phyloP scores from a whole-genome alignment of 2,329 filamentous ascomycete genomes.

The Hypoxylon sp. region DNA sequence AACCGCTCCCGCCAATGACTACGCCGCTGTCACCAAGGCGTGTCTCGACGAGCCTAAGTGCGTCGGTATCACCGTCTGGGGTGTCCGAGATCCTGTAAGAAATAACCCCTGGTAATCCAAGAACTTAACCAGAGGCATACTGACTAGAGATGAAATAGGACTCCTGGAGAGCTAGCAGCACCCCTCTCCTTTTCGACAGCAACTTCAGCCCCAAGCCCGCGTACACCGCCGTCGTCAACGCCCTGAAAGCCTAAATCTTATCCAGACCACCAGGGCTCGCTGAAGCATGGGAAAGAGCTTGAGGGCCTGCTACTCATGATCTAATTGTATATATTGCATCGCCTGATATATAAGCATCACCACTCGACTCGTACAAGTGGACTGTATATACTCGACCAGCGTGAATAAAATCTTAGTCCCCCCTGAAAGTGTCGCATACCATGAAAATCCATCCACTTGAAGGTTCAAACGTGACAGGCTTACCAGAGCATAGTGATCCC shows the following conservation, averaged over 20 bases:
- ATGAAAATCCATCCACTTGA: not conserved
- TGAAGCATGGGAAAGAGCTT: conserved; percentile 5
- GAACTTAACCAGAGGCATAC: conserved; percentile 5
- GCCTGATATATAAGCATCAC: conserved; percentile 27
- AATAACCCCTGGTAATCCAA: not conserved
- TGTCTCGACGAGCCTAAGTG: conserved; percentile 72
- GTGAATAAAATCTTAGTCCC: not conserved
- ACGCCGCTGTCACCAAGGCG: conserved; percentile 69
- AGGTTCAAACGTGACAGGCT: not conserved
- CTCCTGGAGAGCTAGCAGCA: conserved; percentile 66
- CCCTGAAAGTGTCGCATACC: not conserved
- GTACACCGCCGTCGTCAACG: conserved; percentile 63
- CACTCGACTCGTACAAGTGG: not conserved
- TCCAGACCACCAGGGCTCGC: not conserved
- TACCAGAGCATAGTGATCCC: not conserved
- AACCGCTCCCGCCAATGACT: conserved; percentile 68
- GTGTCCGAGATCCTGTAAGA: conserved; percentile 62
- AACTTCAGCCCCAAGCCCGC: conserved; percentile 67
- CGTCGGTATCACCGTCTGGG: conserved; percentile 77
- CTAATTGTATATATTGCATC: conserved; percentile 42
- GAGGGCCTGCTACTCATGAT: conserved; percentile 11
- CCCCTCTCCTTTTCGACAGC: conserved; percentile 68
- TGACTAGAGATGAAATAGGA: conserved; percentile 55
- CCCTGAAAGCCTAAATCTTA: conserved; percentile 51
- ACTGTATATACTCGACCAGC: conserved; percentile 13